phyloP scores from a whole-genome alignment of 306 rosid genomes.

The Glycine soja region DNA sequence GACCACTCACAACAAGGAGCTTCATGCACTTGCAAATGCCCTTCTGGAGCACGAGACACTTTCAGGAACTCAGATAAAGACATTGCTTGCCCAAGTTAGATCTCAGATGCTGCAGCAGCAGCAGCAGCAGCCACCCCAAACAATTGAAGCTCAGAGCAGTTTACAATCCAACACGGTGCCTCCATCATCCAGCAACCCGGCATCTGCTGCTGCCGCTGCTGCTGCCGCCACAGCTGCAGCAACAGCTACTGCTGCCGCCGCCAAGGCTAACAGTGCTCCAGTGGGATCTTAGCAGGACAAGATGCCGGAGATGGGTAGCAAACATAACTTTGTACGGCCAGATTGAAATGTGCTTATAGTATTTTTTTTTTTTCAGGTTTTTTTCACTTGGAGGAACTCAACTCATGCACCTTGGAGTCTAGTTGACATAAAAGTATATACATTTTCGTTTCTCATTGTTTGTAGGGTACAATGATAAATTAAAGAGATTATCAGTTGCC shows the following conservation, averaged over 20 bases:
- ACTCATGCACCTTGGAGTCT: not conserved
- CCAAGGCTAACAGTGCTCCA: conserved; percentile 67
- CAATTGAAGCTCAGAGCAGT: conserved; percentile 56
- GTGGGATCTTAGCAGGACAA: conserved; percentile 63
- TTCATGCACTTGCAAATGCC: conserved; percentile 84
- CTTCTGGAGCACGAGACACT: conserved; percentile 81
- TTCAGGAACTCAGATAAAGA: conserved; percentile 73
- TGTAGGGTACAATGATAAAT: not conserved
- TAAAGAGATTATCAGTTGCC: not conserved
- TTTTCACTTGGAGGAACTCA: conserved; percentile 38
- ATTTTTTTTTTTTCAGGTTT: conserved; percentile 40
- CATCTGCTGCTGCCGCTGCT: conserved; percentile 44
- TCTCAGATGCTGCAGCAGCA: conserved; percentile 54
- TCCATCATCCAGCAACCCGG: conserved; percentile 9
- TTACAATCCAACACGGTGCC: conserved; percentile 55
- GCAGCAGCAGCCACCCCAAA: conserved; percentile 18
- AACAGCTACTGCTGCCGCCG: conserved; percentile 75
- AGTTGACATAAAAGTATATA: not conserved
- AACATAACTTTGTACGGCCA: conserved; percentile 6
- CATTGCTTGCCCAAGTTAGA: conserved; percentile 63
- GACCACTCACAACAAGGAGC: conserved; percentile 75
- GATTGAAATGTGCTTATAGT: conserved; percentile 65
- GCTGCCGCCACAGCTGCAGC: conserved; percentile 75
- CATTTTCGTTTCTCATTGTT: not conserved
- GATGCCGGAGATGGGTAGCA: not conserved